Evolutionary conservation across 1,139 yeast genomes (phyloP), one percentile per base, ranked within the genome.

Genomic region (Debaryomyces subglobosus): DNA sequence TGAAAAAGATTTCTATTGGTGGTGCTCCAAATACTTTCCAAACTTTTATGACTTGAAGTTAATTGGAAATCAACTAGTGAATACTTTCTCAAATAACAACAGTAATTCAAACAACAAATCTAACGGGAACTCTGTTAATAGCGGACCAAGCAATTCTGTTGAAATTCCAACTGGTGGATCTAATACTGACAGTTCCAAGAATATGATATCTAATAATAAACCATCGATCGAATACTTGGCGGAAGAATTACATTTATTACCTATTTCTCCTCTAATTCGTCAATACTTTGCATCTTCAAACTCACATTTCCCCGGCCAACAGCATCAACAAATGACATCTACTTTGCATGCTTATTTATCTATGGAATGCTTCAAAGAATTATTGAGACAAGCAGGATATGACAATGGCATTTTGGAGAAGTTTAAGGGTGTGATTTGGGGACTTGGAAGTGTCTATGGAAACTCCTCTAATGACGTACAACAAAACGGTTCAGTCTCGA

Each of bases 31-130:
- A 50, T 90, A 81, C 63, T 89, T 94, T 73, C 97, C 97, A 18
- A 84, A 81, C 50, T 82, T 89, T 46, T 91, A 82, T 67, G 99
- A 94, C 64, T 81, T 94, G 61, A 94, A 94, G 65, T 79, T 84
- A 53, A 77, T 94, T 44, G 86, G 95, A 46, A 85, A 81, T 56
- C 76, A 78, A 44, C 65, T 82, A 39, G 65, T 74, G 51, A 60
- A 60, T 41, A 66, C 66, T 43, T 36, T 58, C 13, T 50, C 49
- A 20, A 49, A 51, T 43, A 58, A 55, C n/a, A 63, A 59, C 24
- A 24, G 24, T 7, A 39, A 18, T 33, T 20, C 18, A 8, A 42
- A 37, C 21, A 37, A 18, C 15, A 40, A 35, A 7, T n/a, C 32
- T 10, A 33, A 15, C 16, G 46, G 42, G 6, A 46, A 38, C 15